Conservation (phyloP, 768 basidiomycete genomes). For the Kockovaella imperatae region DNA sequence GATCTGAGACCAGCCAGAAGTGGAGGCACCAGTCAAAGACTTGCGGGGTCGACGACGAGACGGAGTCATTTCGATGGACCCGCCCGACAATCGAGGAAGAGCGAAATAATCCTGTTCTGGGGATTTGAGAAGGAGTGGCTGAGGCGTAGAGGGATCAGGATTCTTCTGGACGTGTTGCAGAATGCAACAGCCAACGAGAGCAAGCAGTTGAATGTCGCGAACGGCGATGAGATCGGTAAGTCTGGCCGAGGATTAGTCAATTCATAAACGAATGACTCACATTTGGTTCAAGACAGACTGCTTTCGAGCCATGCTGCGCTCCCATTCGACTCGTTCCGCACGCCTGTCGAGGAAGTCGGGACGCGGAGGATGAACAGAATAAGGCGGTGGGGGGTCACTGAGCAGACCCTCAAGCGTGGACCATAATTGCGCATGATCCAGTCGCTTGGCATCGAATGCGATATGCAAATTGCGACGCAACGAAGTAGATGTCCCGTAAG, state of each 20-base stretch:
- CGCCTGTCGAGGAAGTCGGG: constrained; percentile 4
- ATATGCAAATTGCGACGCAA: constrained; percentile 17
- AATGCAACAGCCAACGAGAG: constrained; percentile 25
- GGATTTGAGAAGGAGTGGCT: constrained; percentile 8
- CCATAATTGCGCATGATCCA: constrained; percentile 36
- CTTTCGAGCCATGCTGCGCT: constrained; percentile 17
- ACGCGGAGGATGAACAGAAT: constrained; percentile 22
- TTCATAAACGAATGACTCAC: constrained; percentile 17
- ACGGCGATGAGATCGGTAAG: constrained; percentile 15
- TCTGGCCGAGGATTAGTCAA: constrained; percentile 6
- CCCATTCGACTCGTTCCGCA: constrained; percentile 24
- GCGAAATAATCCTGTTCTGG: constrained; percentile 36
- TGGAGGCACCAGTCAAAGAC: constrained; percentile 2
- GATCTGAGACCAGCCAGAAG: constrained; percentile 35
- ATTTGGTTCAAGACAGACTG: constrained; percentile 21
- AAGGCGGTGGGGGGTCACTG: constrained; percentile 19
- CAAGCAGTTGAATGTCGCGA: constrained; percentile 34
- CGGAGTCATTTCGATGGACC: too few species aligned
- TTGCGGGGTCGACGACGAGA: neutral
- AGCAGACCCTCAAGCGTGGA: constrained; percentile 23
- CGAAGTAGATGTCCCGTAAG: constrained; percentile 13
- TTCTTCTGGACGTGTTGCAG: constrained; percentile 10
- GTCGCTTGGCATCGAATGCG: constrained; percentile 22
- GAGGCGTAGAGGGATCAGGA: constrained; percentile 10
- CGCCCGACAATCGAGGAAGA: constrained; percentile 28